Base-by-base conservation (phyloP, 352 stramenopile species). In the Blastocystis sp. region DNA sequence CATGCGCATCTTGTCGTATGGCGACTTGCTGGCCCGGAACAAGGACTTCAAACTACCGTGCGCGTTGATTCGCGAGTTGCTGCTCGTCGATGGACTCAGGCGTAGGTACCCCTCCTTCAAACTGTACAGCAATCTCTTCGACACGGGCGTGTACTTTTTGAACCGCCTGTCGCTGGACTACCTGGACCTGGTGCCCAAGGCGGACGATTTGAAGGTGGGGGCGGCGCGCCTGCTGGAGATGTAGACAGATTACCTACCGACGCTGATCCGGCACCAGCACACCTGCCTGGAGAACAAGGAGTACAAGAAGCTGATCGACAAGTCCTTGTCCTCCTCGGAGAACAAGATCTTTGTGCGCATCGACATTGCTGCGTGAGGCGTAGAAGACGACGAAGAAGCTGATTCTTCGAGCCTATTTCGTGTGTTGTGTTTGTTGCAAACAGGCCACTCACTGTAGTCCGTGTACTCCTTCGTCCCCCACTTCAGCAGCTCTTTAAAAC, bases 181-280 rank as follows among this genome's bases (percentile, higher is more conserved):
- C 28, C 48, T 81, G 21, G 28, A 62, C 28, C 23, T 43, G 2
- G 59, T 81, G 2, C 40, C 10, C 19, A 21, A 48, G 17, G 23
- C 52, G 11, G 71, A 81, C 45, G 71, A 81, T 67, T 21, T 81
- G 28, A 64, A 52, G 40, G 64, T 74, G 45, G 34, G 64, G 10
- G 11, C 21, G 40, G 64, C 21, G 34, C 28, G 64, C 28, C 19
- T 45, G 21, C 40, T 7, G 5, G 43, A 48, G 5, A 21, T 23
- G 14, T 45, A 81, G 45, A 65, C 56, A 2, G 71, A 81, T 14
- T 81, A 66, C 52, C 23, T 81, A 10, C 40, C 71, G 0, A 41
- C 52, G 23, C n/a, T 81, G 71, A 81, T 81, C 66, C 71, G 71
- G 11, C 71, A 53, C 7, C 71, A 81, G 34, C 71, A 81, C 62